Conservation (phyloP, 1,284 basidiomycete genomes). For the Salmacisia buchloeana region DNA sequence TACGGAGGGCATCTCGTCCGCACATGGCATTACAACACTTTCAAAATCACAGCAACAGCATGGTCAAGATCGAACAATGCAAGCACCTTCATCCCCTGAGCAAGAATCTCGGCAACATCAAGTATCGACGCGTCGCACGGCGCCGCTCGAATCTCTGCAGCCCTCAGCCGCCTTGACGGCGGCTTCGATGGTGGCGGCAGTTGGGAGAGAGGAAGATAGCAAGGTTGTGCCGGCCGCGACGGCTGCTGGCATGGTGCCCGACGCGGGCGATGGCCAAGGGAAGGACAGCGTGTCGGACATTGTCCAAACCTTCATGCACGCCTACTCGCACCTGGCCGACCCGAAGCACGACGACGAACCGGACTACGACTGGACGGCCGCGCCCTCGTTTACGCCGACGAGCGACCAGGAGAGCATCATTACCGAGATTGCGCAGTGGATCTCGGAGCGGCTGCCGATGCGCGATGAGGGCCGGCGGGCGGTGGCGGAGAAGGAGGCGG, state of each 20-base stretch:
- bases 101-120: background rate
- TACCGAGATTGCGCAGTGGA: slow-evolving; percentile 40
- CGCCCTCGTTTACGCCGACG: slow-evolving; percentile 19
- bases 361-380: slow-evolving; percentile 13
- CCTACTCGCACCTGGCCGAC: slow-evolving; percentile 2
- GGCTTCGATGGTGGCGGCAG: too few species aligned
- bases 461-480: slow-evolving; percentile 32
- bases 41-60: background rate
- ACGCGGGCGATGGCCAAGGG: slow-evolving; percentile 17
- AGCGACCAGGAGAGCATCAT: slow-evolving; percentile 27
- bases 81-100: background rate
- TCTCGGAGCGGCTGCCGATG: slow-evolving; percentile 40
- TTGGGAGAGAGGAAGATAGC: too few species aligned
- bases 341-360: slow-evolving; percentile 11
- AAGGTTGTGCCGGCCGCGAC: background rate
- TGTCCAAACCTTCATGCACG: slow-evolving; percentile 6
- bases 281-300: background rate
- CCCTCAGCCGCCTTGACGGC: background rate
- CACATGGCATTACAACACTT: background rate
- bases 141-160: background rate
- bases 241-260: slow-evolving; percentile 24
- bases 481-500: slow-evolving; percentile 22
- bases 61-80: background rate
- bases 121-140: background rate
- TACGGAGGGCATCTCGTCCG: background rate